phyloP scores from a whole-genome alignment of 2,329 filamentous ascomycete species.

The Ceratocystis alfenasii region DNA sequence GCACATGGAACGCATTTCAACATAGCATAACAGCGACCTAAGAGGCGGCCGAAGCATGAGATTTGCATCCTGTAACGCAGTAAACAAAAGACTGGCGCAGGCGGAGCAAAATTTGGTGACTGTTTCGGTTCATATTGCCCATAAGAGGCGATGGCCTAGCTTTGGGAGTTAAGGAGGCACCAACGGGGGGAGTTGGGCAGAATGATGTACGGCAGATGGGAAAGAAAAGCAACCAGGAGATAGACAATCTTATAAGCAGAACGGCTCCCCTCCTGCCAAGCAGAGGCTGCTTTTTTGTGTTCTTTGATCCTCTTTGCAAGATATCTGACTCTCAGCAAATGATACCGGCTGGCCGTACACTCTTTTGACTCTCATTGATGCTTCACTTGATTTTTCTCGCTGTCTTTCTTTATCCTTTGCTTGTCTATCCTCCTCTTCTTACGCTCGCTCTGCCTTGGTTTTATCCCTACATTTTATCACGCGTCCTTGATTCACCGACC shows the following conservation, averaged over 20 bases:
- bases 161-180: neutral
- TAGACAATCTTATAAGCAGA: neutral
- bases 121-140: neutral
- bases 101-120: neutral
- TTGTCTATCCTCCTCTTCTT: neutral
- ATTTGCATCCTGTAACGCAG: neutral
- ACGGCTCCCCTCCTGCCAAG: neutral
- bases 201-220: neutral
- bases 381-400: neutral
- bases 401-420: neutral
- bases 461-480: neutral
- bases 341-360: conserved; percentile 5
- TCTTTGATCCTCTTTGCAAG: conserved; percentile 14
- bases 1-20: neutral
- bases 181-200: too few species aligned
- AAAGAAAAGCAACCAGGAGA: neutral
- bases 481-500: neutral
- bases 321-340: neutral
- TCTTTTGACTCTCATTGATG: conserved; percentile 6
- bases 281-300: conserved; percentile 5
- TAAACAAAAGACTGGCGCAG: neutral
- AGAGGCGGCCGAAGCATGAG: neutral
- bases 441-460: neutral
- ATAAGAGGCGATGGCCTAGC: neutral
- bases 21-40: neutral